Base-by-base conservation (phyloP, 139 green algal species). In the Astrephomene gubernaculifera region DNA sequence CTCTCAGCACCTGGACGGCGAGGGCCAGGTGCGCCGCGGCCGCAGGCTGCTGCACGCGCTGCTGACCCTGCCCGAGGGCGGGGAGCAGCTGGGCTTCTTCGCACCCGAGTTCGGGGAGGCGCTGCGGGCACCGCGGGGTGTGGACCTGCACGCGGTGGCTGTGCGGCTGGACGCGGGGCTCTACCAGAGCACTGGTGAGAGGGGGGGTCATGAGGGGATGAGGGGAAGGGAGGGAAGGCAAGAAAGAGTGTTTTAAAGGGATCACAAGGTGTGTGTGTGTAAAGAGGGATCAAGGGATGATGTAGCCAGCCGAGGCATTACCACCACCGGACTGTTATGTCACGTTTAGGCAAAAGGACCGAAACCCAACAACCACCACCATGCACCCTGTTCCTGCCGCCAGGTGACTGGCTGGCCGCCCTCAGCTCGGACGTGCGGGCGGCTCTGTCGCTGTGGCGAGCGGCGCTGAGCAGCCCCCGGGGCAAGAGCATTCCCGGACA, bases 401-500 rank as follows among this genome's bases (percentile, higher is more conserved):
- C 65, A 80, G 83, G 74, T 54, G 36, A 89, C 64, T 86, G 86
- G 41, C 53, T 95, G 45, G 52, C 85, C 1, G 91, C 92, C 1
- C 90, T 97, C 27, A 80, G 71, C 21, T 80, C 83, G 4, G 93
- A 96, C 52, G 45, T 96, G 1, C 45, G 54, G 0, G 43, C 71
- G 19, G 91, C 90, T 25, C 90, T 87, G 25, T 38, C 81, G 27
- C 82, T 95, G 49, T 91, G 90, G 84, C 87, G 88, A 12, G 71
- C 78, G 4, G 91, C 86, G 0, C 81, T 91, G n/a, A n/a, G 35
- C 35, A 79, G 81, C 31, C 63, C 33, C 2, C 33, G 44, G 39
- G 22, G 71, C 41, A 70, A 79, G 39, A 79, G 84, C 45, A 88
- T 86, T 31, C 39, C 52, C 0, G 74, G 57, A 8, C 79, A 85